Evolutionary conservation across 805 yeast species (phyloP), one percentile per base, ranked within the genome.

Genomic region (Candida morakotiae): DNA sequence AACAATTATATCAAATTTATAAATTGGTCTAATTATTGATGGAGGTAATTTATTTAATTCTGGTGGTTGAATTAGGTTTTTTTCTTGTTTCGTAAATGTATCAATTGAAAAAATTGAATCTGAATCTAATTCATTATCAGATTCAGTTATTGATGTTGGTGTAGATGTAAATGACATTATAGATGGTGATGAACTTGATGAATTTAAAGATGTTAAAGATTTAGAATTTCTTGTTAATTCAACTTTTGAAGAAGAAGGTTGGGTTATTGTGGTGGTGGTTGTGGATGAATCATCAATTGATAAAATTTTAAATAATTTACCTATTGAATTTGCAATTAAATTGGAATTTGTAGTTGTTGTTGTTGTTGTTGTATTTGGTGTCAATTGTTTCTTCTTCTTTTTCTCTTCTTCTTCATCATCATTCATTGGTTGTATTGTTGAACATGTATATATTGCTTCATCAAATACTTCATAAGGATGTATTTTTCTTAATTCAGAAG

Each of bases 381-480:
- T 24, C 22, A 20, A 6, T 11, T 26, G 16, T 14, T 26, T 9
- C 11, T 32, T 32, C 22, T 16, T 6, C 9, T 10, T 29, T 14
- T 16, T 5, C 15, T 34, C 26, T 19, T 26, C 14, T 16, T 32
- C 28, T 15, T 32, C 35, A 16, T 32, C 35, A 17, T 32, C 35
- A 17, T 32, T 25, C 37, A 27, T 27, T 14, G 36, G 29, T 24
- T 34, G 34, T 9, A 25, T 28, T 5, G 58, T 47, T 3, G 55
- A 51, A 41, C 64, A 56, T 9, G 56, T 65, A 53, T 79, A 80
- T 22, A 77, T 68, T 1, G 83, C 80, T 47, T 81, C 87, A 53
- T 81, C 87, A 35, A 80, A 68, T 2, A 81, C 69, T 45, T 81
- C 87, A 53, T 69, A 81, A 0, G 84, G 73, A 52, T 77, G 81